These are phyloP conservation scores for Candida anglica DNA, from an alignment of 805 yeast genomes.

Conservation along the genomic window DNA sequence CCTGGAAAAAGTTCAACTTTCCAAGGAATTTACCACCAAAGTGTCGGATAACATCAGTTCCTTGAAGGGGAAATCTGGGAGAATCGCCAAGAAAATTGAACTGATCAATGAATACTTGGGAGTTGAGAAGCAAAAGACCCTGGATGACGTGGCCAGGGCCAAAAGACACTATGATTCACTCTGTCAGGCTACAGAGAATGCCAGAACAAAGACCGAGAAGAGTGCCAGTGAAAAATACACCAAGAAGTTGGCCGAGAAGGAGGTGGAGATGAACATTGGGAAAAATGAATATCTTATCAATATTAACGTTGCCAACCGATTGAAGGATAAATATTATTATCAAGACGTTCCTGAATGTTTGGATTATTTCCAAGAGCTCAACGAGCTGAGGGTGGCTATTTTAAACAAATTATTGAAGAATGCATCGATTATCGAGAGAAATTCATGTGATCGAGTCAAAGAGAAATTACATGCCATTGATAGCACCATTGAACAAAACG, in stretches of 20 bases:
- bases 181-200: constrained; percentile 76
- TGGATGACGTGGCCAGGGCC: constrained; percentile 55
- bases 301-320: constrained; percentile 80
- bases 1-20: constrained; percentile 56
- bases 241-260: constrained; percentile 56
- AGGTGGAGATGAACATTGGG: constrained; percentile 78
- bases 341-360: constrained; percentile 91
- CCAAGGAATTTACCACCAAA: constrained; percentile 55
- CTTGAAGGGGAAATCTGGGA: constrained; percentile 50
- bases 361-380: constrained; percentile 79
- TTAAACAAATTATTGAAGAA: constrained; percentile 64
- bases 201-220: constrained; percentile 71
- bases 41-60: constrained; percentile 59
- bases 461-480: constrained; percentile 50
- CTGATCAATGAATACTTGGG: constrained; percentile 56
- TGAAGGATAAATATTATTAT: constrained; percentile 87
- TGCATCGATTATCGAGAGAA: constrained; percentile 59
- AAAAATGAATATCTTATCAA: constrained; percentile 80
- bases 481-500: constrained; percentile 61
- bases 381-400: constrained; percentile 71
- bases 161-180: constrained; percentile 78
- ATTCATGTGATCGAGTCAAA: constrained; percentile 41
- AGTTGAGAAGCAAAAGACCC: constrained; percentile 43
- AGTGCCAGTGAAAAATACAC: constrained; percentile 44
- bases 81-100: constrained; percentile 52